Conservation (phyloP, 768 basidiomycete species). For the Cyclocybe aegerita region DNA sequence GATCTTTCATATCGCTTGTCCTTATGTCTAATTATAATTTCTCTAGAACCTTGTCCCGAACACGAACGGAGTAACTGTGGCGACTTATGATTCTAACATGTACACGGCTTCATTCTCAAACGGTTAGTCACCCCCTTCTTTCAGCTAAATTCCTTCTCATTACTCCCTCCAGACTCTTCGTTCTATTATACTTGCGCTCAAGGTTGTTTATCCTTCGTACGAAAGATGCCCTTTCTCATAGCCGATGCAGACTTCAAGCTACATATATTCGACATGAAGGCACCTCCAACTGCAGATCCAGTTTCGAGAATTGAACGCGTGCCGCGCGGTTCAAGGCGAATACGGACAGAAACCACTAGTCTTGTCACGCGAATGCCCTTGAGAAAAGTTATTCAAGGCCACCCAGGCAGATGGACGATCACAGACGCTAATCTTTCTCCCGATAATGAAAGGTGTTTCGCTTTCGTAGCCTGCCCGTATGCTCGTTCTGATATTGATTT, state of each 20-base stretch:
- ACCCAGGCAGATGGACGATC: conserved; percentile 86
- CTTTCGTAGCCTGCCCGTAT: not conserved
- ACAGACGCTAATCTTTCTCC: conserved; percentile 92
- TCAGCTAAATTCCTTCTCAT: conserved; percentile 1
- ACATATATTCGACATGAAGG: conserved; percentile 82
- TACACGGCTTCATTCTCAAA: conserved; percentile 86
- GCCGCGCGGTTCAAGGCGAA: conserved; percentile 22
- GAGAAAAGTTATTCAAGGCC: conserved; percentile 69
- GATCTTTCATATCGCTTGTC: not conserved
- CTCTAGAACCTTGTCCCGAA: conserved; percentile 74
- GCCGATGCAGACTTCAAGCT: conserved; percentile 73
- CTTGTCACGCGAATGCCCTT: conserved; percentile 46
- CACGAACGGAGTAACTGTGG: conserved; percentile 76
- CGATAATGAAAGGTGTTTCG: conserved; percentile 72
- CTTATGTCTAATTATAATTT: conserved; percentile 3
- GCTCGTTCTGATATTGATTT: not conserved
- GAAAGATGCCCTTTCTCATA: not conserved
- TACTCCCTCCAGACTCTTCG: conserved; percentile 59
- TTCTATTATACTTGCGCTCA: conserved; percentile 94
- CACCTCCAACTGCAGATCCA: conserved; percentile 26
- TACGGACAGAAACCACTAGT: conserved; percentile 21
- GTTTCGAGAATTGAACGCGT: not conserved
- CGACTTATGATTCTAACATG: conserved; percentile 67
- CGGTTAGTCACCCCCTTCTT: conserved; percentile 36
- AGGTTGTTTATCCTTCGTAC: conserved; percentile 42